These are phyloP conservation scores for Cochlearia excelsa DNA, from an alignment of 345 rosid species.

Conservation along the genomic window DNA sequence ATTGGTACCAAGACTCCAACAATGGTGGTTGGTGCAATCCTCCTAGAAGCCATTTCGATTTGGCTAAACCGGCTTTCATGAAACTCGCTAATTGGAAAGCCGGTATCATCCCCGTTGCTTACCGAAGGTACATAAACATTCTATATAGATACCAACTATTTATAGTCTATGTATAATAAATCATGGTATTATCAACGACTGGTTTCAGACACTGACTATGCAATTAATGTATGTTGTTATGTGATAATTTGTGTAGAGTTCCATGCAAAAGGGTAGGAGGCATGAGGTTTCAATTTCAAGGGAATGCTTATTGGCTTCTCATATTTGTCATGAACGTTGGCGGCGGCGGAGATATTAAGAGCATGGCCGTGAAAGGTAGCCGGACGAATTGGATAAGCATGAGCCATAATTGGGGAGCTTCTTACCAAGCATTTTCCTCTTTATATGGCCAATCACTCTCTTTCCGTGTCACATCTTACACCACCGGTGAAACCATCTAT, in stretches of 20 bases:
- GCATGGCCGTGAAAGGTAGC: conserved; percentile 70
- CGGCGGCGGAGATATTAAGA: conserved; percentile 61
- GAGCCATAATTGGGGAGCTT: conserved; percentile 96
- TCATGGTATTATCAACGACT: no score
- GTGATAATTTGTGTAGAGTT: conserved; percentile 42
- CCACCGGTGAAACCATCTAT: conserved; percentile 34
- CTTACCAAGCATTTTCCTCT: conserved; percentile 79
- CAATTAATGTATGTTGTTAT: no score
- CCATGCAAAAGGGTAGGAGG: conserved; percentile 76
- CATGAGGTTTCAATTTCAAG: conserved; percentile 55
- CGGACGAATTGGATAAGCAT: conserved; percentile 72
- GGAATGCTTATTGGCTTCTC: conserved; percentile 65
- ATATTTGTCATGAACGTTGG: conserved; percentile 60
- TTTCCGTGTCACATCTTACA: conserved; percentile 63
- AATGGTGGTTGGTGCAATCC: conserved; percentile 79
- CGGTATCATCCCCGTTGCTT: conserved; percentile 60
- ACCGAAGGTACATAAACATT: conserved; percentile 46
- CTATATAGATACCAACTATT: no score
- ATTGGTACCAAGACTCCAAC: conserved; percentile 45
- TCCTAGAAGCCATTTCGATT: conserved; percentile 68
- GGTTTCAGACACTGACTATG: no score
- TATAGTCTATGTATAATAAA: no score
- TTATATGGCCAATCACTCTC: conserved; percentile 73
- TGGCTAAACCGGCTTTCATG: conserved; percentile 58
- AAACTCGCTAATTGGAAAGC: conserved; percentile 52